Conservation (phyloP, 139 green algal genomes). For the Chlorokybus atmophyticus region DNA sequence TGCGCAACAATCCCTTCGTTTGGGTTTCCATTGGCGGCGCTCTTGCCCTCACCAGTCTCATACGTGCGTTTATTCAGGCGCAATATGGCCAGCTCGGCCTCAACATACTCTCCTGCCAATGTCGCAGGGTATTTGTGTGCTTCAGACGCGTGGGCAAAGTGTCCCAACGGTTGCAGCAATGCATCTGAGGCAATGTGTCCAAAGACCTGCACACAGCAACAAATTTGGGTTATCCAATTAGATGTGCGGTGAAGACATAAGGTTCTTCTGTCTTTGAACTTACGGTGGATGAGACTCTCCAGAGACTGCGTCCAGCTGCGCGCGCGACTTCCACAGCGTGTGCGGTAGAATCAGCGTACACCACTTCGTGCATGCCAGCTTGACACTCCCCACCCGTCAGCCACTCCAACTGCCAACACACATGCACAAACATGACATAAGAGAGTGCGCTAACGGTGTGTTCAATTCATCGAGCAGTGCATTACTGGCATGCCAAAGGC, state of each 20-base stretch:
- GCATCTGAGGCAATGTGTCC: slow-evolving; percentile 30
- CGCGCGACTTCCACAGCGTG: slow-evolving; percentile 39
- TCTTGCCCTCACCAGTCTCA: too few relatives aligned
- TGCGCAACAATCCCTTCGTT: too few relatives aligned
- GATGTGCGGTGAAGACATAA: slow-evolving; percentile 35
- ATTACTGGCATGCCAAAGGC: neutral
- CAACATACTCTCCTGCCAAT: slow-evolving; percentile 45
- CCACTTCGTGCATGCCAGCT: slow-evolving; percentile 81
- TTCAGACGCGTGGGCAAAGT: slow-evolving; percentile 30
- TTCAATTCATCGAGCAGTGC: neutral
- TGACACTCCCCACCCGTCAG: slow-evolving; percentile 59
- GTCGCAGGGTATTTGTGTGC: slow-evolving; percentile 39
- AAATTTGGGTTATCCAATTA: neutral
- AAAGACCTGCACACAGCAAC: slow-evolving; percentile 14
- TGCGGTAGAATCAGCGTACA: slow-evolving; percentile 51
- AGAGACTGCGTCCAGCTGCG: slow-evolving; percentile 42
- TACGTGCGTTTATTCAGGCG: slow-evolving; percentile 11
- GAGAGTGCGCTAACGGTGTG: slow-evolving; percentile 15
- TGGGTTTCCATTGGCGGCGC: too few relatives aligned
- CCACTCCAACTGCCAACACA: slow-evolving; percentile 17
- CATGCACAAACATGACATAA: neutral
- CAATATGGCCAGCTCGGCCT: slow-evolving; percentile 42
- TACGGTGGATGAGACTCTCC: slow-evolving; percentile 78
- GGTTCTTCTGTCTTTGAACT: slow-evolving; percentile 33
- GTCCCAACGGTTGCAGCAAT: slow-evolving; percentile 47